Conservation (phyloP, 805 yeast genomes). For the Myxozyma geophila region DNA sequence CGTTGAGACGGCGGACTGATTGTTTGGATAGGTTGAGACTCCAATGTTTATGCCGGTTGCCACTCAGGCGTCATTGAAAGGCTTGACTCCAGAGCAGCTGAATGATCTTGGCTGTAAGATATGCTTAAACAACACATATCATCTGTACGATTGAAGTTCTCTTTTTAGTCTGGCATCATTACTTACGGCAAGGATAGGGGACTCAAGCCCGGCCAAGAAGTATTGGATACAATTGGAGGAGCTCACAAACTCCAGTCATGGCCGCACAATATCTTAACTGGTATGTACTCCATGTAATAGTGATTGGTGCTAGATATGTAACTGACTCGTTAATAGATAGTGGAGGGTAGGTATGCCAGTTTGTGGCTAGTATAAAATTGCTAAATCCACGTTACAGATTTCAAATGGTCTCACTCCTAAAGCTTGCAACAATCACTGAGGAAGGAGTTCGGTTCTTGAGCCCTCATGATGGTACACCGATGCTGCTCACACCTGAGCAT, state of each 20-base stretch:
- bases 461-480: conserved; percentile 54
- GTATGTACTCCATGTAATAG: background rate
- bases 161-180: background rate
- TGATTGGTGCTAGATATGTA: background rate
- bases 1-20: background rate
- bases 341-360: conserved; percentile 44
- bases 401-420: conserved; percentile 53
- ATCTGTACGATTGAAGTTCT: conserved; percentile 38
- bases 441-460: conserved; percentile 53
- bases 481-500: conserved; percentile 54
- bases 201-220: conserved; percentile 51
- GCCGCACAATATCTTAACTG: conserved; percentile 50
- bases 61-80: conserved; percentile 53
- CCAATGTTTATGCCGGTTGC: conserved; percentile 57
- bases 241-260: conserved; percentile 51
- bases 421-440: conserved; percentile 53
- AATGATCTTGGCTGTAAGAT: conserved; percentile 49
- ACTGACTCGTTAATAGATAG: conserved; percentile 41
- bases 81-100: conserved; percentile 51
- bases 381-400: conserved; percentile 37
- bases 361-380: background rate
- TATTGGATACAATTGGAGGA: conserved; percentile 50
- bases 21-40: conserved; percentile 43
- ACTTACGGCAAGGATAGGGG: conserved; percentile 39
- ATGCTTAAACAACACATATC: conserved; percentile 53